Evolutionary conservation across 2,329 filamentous ascomycete genomes (phyloP).

Genomic region (Phyllosticta paracitricarpa): DNA sequence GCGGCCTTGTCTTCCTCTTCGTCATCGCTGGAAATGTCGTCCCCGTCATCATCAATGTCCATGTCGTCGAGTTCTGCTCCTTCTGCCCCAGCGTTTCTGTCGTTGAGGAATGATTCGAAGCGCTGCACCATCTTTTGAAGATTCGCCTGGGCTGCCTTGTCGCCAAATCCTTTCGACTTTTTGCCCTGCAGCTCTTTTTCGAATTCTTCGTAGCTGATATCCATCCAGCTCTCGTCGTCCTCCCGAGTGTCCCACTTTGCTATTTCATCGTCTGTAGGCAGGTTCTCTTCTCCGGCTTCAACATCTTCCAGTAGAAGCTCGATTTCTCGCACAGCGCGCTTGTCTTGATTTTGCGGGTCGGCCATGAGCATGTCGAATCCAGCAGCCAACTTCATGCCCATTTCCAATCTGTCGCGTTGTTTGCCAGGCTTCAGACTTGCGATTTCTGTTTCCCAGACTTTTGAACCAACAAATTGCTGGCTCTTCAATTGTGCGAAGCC

Average conservation of each 20-base stretch:
- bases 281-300: constrained; percentile 55
- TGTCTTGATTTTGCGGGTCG: constrained; percentile 58
- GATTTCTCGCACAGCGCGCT: constrained; percentile 62
- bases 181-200: constrained; percentile 62
- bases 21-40: constrained; percentile 28
- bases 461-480: constrained; percentile 64
- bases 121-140: constrained; percentile 83
- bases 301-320: constrained; percentile 67
- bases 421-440: constrained; percentile 20
- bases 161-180: constrained; percentile 36
- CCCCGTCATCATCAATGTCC: constrained; percentile 52
- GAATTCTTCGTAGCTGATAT: constrained; percentile 85
- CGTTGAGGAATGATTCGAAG: constrained; percentile 87
- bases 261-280: constrained; percentile 71
- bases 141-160: constrained; percentile 60
- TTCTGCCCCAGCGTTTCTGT: constrained; percentile 70
- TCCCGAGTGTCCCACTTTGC: constrained; percentile 56
- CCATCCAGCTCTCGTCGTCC: constrained; percentile 83
- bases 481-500: constrained; percentile 85
- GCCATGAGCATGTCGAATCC: constrained; percentile 81
- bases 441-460: constrained; percentile 42
- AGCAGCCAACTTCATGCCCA: constrained; percentile 82
- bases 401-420: constrained; percentile 40
- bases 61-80: constrained; percentile 64
- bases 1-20: constrained; percentile 65